Base-by-base conservation (phyloP, 106 monocot genomes). In the Triglochin maritima region DNA sequence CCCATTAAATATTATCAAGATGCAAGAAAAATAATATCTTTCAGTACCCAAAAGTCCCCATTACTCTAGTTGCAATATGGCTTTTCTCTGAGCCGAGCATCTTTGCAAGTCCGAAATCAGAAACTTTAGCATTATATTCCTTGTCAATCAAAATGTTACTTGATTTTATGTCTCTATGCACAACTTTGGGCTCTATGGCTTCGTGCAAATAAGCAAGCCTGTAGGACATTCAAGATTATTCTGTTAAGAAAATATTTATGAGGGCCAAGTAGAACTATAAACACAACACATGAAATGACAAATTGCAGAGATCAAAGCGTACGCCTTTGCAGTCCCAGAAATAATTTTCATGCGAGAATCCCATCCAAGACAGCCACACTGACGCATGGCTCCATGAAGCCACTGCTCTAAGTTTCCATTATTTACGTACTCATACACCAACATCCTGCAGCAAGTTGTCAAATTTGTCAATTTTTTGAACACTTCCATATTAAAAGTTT, bases 351-450 rank as follows among this genome's bases (percentile, higher is more conserved):
- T 84, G 51, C 93, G 81, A 29, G 81, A 78, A 46, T 93, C 84
- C 93, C 93, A 93, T 62, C 84, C 82, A 16, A 93, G 86, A 15
- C 86, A 86, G 49, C 89, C 84, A 63, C 4, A 1, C 29, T 80
- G 82, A 12, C 89, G 86, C 13, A 93, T 84, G 69, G 86, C 89
- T 13, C 93, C 93, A 70, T 93, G 85, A 67, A 93, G 86, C 93
- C 93, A 93, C 57, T 93, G 93, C 55, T 93, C 89, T 15, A 93
- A 77, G 76, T 89, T 93, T 12, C 93, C 93, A 74, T 93, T 93
- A 62, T 93, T 82, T 49, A 93, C 86, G 75, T 81, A 93, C 67
- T 93, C 93, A 49, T 93, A 93, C 11, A 93, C 93, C 62, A 93
- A 82, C 81, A 93, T 86, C 84, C 93, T 92, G 3, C 46, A 14